Percentiles rank a stretch among this genome's conserved stretches.
These are phyloP conservation scores for Epichloe sp. DNA, from an alignment of 2,329 filamentous ascomycete genomes.

Conservation along the genomic window DNA sequence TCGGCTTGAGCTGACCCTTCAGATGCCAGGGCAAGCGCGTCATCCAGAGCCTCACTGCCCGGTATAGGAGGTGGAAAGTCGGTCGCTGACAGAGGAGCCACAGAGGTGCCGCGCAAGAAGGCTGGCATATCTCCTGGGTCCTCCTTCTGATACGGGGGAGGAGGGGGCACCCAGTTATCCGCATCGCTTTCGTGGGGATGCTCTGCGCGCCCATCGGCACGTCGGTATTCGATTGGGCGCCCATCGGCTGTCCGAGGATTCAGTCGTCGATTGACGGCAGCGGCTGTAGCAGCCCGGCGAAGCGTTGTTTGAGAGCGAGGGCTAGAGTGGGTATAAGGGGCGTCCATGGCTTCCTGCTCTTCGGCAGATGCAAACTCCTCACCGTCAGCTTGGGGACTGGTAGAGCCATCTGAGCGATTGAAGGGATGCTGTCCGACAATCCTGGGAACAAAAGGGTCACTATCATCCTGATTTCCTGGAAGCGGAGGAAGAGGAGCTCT, in stretches of 20 bases:
- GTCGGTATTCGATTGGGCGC: slow-evolving; percentile 47
- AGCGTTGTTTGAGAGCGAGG: slow-evolving; percentile 59
- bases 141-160: slow-evolving; percentile 68
- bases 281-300: slow-evolving; percentile 62
- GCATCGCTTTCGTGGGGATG: slow-evolving; percentile 78
- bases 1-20: slow-evolving; percentile 1
- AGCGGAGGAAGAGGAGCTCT: slow-evolving; percentile 17
- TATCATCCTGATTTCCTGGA: slow-evolving; percentile 20
- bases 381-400: slow-evolving; percentile 21
- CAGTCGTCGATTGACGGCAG: slow-evolving; percentile 56
- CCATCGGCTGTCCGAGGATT: slow-evolving; percentile 44
- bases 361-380: slow-evolving; percentile 36
- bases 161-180: slow-evolving; percentile 78
- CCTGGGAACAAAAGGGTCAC: slow-evolving; percentile 41
- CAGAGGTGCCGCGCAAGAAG: slow-evolving; percentile 38
- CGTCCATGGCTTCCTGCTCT: slow-evolving; percentile 50
- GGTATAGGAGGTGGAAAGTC: slow-evolving; percentile 13
- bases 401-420: slow-evolving; percentile 9
- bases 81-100: slow-evolving; percentile 22
- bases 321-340: slow-evolving; percentile 59
- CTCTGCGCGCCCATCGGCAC: slow-evolving; percentile 56
- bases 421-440: slow-evolving; percentile 24
- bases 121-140: slow-evolving; percentile 43
- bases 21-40: not conserved
- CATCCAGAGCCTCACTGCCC: not conserved